Evolutionary conservation across 208 protist species (phyloP).

Genomic region (Trypanosoma melophagium): DNA sequence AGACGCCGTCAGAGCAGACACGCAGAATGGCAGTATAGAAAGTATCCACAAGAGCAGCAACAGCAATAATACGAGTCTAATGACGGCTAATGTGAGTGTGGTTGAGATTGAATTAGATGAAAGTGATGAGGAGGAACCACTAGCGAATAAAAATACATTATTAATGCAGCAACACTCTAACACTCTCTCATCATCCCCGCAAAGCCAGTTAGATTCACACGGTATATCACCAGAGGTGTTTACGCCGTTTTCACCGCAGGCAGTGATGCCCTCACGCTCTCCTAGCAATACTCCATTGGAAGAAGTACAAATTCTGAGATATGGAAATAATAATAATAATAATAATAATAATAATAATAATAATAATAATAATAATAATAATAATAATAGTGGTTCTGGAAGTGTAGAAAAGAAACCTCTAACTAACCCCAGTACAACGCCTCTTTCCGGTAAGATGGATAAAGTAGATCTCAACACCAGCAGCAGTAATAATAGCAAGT

Average conservation of each 20-base stretch:
- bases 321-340: background rate
- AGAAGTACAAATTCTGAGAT: background rate
- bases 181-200: constrained; percentile 3
- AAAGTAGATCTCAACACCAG: too few species aligned
- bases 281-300: background rate
- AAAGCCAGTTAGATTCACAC: constrained; percentile 6
- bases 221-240: constrained; percentile 19
- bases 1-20: too few species aligned
- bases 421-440: too few species aligned
- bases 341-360: background rate
- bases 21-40: too few species aligned
- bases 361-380: too few species aligned
- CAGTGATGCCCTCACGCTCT: background rate
- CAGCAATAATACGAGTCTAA: background rate
- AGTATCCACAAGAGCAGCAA: too few species aligned
- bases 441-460: too few species aligned
- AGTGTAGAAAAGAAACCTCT: too few species aligned
- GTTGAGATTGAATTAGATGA: constrained; percentile 26
- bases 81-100: background rate
- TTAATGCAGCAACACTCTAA: background rate
- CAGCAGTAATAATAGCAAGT: too few species aligned
- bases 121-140: constrained; percentile 11
- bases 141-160: too few species aligned
- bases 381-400: too few species aligned
- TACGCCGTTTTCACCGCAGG: constrained; percentile 8